phyloP scores from a whole-genome alignment of 306 rosid species.

The Pyrus pyrifolia region DNA sequence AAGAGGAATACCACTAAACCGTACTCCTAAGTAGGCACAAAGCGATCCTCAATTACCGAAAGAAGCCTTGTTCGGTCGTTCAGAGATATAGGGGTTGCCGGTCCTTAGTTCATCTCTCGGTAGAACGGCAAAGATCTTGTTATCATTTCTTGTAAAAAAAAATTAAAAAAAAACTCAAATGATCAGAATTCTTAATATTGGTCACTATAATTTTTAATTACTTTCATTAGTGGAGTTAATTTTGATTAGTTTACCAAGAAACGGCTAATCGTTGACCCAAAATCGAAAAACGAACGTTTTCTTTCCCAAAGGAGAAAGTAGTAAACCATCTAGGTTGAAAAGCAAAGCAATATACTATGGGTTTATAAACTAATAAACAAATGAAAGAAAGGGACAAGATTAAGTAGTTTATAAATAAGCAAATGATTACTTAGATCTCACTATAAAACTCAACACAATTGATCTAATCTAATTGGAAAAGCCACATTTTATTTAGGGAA shows the following conservation, averaged over 20 bases:
- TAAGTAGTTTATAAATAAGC: neutral
- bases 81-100: no score
- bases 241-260: no score
- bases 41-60: no score
- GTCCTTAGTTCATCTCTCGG: no score
- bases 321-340: neutral
- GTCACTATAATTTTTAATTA: neutral
- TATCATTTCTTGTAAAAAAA: no score
- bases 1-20: no score
- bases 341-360: neutral
- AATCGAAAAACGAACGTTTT: neutral
- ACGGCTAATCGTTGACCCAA: neutral
- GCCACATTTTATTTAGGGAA: neutral
- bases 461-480: neutral
- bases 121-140: no score
- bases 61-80: no score
- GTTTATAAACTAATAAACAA: neutral
- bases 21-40: no score
- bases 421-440: neutral
- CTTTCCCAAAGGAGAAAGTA: neutral
- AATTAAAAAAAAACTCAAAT: no score
- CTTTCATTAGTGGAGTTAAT: neutral
- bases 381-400: neutral
- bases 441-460: neutral
- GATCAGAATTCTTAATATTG: no score